These are phyloP conservation scores for Melampsora americana DNA, from an alignment of 1,284 basidiomycete species.

Conservation along the genomic window DNA sequence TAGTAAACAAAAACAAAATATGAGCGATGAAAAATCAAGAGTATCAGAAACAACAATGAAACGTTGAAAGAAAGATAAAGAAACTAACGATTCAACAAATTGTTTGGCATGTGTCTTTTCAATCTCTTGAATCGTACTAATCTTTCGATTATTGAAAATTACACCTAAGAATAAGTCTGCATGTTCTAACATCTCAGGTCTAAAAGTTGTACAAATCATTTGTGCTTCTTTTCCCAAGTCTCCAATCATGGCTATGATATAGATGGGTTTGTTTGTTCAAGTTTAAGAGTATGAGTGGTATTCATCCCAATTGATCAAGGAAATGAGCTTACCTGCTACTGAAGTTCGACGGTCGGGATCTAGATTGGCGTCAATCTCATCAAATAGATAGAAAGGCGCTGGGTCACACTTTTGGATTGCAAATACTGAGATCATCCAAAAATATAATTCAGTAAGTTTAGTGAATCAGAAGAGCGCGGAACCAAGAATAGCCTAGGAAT, in stretches of 20 bases:
- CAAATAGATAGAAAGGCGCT: constrained; percentile 99
- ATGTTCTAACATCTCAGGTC: constrained; percentile 90
- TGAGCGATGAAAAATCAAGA: neutral
- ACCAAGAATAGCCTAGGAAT: neutral
- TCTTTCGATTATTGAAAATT: constrained; percentile 92
- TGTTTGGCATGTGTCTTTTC: constrained; percentile 43
- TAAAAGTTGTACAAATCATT: constrained; percentile 98
- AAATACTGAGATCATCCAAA: constrained; percentile 64
- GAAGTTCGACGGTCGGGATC: constrained; percentile 97
- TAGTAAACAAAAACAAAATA: neutral
- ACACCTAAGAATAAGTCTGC: constrained; percentile 98
- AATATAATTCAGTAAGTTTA: neutral
- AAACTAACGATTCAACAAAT: constrained; percentile 43
- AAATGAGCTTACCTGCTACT: constrained; percentile 63
- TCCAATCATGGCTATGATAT: constrained; percentile 73
- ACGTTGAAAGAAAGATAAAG: neutral
- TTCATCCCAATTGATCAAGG: neutral
- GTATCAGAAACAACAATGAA: neutral
- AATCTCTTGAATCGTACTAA: constrained; percentile 54
- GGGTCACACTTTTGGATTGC: constrained; percentile 99
- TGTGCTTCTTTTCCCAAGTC: constrained; percentile 80
- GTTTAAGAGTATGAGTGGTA: neutral
- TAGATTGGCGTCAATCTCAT: constrained; percentile 97
- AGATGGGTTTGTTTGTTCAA: neutral
- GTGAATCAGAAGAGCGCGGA: neutral